Base-by-base conservation (phyloP, 768 basidiomycete genomes). In the Sporobolomyces phaffii region DNA sequence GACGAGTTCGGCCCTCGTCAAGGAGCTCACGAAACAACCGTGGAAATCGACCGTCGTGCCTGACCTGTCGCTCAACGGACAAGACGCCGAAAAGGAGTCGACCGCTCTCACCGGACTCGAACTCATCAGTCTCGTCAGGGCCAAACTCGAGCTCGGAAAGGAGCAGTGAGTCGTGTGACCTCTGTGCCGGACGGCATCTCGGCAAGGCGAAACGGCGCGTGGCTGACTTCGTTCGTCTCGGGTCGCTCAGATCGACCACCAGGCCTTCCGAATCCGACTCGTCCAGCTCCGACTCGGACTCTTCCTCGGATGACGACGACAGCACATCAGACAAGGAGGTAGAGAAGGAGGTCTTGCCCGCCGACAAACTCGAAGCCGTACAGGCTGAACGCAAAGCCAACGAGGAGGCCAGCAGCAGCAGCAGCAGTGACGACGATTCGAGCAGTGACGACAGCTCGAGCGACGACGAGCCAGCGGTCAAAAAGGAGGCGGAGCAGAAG, bases 241-340 rank as follows among this genome's bases (percentile, higher is more conserved):
- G 11, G 31, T 6, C 26, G 26, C 34, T 6, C 34, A 50, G 43
- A 41, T 24, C 24, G 1, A 13, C 54, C 22, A 26, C n/a, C 28
- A 57, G 48, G 48, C 2, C 34, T 14, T 4, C 18, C 8, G n/a
- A 44, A 1, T 33, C 41, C 22, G n/a, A 33, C 22, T 45, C 64
- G 18, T 72, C 71, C 10, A 66, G 53, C 47, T 73, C 73, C 10
- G 78, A 77, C 40, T 73, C 48, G 31, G 57, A 54, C 13, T 53
- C 76, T 4, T 75, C 76, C 29, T 52, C 54, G 13, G n/a, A 24
- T 11, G 58, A 50, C 51, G 33, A 49, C 53, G 68, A 47, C 40
- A 57, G 31, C 49, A 38, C 38, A 20, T 52, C 40, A 44, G 53
- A 53, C 18, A 60, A 60, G 38, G 60, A 69, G 40, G 68, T 69